Conservation (phyloP, 139 green algal genomes). For the Yamagishiella unicocca region DNA sequence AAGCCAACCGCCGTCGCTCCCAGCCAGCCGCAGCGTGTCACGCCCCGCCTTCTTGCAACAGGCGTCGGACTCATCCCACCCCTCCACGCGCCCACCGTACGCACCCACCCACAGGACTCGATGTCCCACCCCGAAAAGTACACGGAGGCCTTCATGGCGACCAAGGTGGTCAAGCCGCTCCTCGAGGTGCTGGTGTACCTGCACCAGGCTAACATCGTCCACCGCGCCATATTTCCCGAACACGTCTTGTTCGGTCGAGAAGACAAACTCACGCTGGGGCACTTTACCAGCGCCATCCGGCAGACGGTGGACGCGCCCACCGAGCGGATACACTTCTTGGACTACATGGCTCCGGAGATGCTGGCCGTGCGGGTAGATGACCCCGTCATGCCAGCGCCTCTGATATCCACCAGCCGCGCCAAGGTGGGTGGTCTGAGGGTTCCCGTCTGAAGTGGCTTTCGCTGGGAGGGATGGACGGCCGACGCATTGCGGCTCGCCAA, state of each 20-base stretch:
- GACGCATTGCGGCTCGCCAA: too few species aligned
- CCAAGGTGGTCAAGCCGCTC: slow-evolving; percentile 61
- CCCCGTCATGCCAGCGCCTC: too few species aligned
- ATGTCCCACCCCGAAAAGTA: slow-evolving; percentile 58
- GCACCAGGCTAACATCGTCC: slow-evolving; percentile 38
- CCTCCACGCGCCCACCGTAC: too few species aligned
- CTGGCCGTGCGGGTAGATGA: slow-evolving; percentile 39
- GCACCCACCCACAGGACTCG: slow-evolving; percentile 21
- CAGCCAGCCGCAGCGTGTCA: too few species aligned
- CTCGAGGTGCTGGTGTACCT: slow-evolving; percentile 64
- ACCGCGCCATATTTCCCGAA: slow-evolving; percentile 61
- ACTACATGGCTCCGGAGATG: slow-evolving; percentile 75
- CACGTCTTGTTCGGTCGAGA: slow-evolving; percentile 62
- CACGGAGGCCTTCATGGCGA: slow-evolving; percentile 61
- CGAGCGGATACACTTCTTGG: slow-evolving; percentile 57
- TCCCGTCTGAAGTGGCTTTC: too few species aligned
- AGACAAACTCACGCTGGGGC: slow-evolving; percentile 56
- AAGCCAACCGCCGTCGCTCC: too few species aligned
- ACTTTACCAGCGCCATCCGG: slow-evolving; percentile 53
- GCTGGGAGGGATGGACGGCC: too few species aligned
- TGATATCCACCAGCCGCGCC: too few species aligned
- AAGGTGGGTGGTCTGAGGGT: too few species aligned
- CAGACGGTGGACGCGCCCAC: slow-evolving; percentile 48
- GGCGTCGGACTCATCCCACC: too few species aligned
- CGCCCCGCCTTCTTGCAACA: too few species aligned